These are phyloP conservation scores for Guadua angustifolia DNA, from an alignment of 176 grass and related monocot genomes.

Conservation along the genomic window DNA sequence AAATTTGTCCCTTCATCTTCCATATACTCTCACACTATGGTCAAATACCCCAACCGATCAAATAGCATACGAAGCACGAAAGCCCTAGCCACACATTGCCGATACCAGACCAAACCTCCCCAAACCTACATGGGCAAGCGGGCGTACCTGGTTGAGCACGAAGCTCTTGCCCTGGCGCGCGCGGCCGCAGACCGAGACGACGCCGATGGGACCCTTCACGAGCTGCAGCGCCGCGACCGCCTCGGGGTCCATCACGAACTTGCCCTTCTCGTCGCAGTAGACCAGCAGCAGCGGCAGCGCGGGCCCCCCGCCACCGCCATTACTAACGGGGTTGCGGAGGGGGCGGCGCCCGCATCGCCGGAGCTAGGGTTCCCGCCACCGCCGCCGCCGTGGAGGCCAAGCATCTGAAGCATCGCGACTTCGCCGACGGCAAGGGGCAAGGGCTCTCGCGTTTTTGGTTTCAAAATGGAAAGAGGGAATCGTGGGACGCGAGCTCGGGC, in stretches of 20 bases:
- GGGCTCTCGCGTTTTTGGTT: not conserved
- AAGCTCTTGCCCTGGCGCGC: constrained; percentile 98
- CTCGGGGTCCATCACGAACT: constrained; percentile 93
- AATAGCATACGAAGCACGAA: not conserved
- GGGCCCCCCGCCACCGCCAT: constrained; percentile 39
- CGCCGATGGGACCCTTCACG: constrained; percentile 86
- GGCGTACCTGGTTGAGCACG: constrained; percentile 89
- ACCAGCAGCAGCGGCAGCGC: constrained; percentile 76
- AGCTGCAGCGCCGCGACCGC: constrained; percentile 84
- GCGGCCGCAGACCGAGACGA: constrained; percentile 93
- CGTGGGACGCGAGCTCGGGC: not conserved
- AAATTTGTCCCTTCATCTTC: not conserved
- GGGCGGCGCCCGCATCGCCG: not conserved
- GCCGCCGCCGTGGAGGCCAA: constrained; percentile 59
- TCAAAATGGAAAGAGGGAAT: constrained; percentile 53
- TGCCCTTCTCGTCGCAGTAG: constrained; percentile 86
- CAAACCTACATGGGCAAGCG: not conserved
- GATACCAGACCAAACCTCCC: not conserved
- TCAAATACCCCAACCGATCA: not conserved
- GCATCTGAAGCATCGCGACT: constrained; percentile 68
- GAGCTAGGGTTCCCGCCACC: constrained; percentile 36
- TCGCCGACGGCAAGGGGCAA: constrained; percentile 33
- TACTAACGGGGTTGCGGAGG: constrained; percentile 28
- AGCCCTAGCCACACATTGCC: constrained; percentile 34
- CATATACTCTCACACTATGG: not conserved